Percentiles rank a stretch among this genome's conserved stretches.
These are phyloP conservation scores for Aureobasidium sp. DNA, from an alignment of 2,329 filamentous ascomycete genomes.

Conservation along the genomic window DNA sequence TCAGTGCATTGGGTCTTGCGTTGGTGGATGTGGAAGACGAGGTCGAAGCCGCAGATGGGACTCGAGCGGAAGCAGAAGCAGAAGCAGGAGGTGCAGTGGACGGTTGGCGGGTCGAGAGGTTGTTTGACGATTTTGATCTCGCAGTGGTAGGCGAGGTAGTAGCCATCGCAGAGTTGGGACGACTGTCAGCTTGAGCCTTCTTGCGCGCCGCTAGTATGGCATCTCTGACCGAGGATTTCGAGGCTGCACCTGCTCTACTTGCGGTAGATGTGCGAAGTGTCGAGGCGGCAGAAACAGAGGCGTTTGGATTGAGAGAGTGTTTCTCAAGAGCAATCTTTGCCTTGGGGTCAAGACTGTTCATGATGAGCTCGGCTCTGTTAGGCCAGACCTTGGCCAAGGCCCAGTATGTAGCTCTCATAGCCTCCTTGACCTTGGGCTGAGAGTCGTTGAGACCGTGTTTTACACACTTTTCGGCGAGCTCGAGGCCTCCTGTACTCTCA, in stretches of 20 bases:
- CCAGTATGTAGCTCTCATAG: constrained; percentile 82
- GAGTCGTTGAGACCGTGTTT: constrained; percentile 82
- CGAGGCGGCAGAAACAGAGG: constrained; percentile 40
- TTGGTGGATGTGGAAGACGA: constrained; percentile 21
- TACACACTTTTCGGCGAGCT: constrained; percentile 78
- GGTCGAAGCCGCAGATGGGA: constrained; percentile 21
- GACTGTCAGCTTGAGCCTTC: constrained; percentile 51
- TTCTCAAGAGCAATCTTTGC: constrained; percentile 74
- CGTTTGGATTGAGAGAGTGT: constrained; percentile 71
- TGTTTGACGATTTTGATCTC: constrained; percentile 20
- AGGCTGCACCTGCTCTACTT: constrained; percentile 35
- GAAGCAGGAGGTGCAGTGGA: not conserved
- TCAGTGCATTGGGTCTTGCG: constrained; percentile 37
- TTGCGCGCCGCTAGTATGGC: constrained; percentile 65
- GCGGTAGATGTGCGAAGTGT: constrained; percentile 24
- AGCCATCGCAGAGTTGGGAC: constrained; percentile 52
- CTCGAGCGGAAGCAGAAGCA: constrained; percentile 12
- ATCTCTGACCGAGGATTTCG: constrained; percentile 60
- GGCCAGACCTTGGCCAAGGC: constrained; percentile 73
- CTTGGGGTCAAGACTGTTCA: constrained; percentile 68
- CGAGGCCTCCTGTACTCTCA: constrained; percentile 76
- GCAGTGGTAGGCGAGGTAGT: constrained; percentile 39
- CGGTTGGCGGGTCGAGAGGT: constrained; percentile 10
- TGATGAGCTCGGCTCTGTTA: constrained; percentile 70
- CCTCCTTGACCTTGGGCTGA: constrained; percentile 83